phyloP scores from a whole-genome alignment of 805 yeast species.

The Metschnikowia sp. region DNA sequence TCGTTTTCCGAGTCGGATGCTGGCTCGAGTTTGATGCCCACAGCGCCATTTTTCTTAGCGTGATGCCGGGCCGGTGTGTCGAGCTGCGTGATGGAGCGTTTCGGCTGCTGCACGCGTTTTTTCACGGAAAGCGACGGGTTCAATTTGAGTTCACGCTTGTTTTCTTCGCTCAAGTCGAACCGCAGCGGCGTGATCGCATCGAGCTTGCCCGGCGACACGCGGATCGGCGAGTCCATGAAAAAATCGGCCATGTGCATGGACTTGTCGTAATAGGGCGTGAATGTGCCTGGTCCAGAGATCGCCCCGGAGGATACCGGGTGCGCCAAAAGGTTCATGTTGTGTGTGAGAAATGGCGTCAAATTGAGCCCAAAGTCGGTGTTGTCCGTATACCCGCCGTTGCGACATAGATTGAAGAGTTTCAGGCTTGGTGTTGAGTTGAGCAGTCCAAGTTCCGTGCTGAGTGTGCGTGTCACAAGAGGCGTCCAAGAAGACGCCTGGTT shows the following conservation, averaged over 20 bases:
- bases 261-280: conserved; percentile 44
- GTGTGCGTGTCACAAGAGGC: conserved; percentile 38
- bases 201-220: conserved; percentile 32
- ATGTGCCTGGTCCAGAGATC: conserved; percentile 20
- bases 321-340: conserved; percentile 26
- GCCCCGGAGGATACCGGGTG: conserved; percentile 19
- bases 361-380: conserved; percentile 31
- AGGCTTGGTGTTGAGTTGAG: conserved; percentile 38
- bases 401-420: conserved; percentile 18
- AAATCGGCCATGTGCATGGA: conserved; percentile 40
- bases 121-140: conserved; percentile 24
- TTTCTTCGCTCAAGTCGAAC: conserved; percentile 21
- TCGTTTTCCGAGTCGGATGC: conserved; percentile 17
- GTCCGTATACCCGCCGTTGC: conserved; percentile 3
- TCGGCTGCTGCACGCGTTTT: conserved; percentile 9
- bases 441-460: conserved; percentile 31
- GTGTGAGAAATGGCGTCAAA: conserved; percentile 42
- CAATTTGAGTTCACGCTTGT: background rate
- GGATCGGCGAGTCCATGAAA: conserved; percentile 43
- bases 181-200: conserved; percentile 42
- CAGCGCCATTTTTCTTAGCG: conserved; percentile 22
- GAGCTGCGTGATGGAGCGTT: conserved; percentile 33
- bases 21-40: conserved; percentile 4
- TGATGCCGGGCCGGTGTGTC: conserved; percentile 40
- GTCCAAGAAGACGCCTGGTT: conserved; percentile 34